Evolutionary conservation across 768 basidiomycete genomes (phyloP).

Genomic region (Hericium coralloides): DNA sequence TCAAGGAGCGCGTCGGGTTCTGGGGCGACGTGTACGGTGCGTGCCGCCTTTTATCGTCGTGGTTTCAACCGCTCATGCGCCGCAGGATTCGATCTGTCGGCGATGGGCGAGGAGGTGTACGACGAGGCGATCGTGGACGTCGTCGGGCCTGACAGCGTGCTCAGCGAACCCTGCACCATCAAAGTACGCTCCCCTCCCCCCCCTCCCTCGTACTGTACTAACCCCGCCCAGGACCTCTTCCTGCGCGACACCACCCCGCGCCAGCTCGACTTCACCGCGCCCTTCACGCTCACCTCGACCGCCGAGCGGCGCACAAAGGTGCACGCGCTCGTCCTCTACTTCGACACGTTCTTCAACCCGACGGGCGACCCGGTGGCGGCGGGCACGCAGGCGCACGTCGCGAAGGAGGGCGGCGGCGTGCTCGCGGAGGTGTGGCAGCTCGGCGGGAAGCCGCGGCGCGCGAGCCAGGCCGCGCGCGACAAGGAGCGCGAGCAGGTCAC

Average conservation of each 20-base stretch:
- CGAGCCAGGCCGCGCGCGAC: no score
- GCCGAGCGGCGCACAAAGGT: slow-evolving; percentile 53
- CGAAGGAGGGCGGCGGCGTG: slow-evolving; percentile 47
- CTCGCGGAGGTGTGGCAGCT: slow-evolving; percentile 80
- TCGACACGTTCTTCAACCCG: slow-evolving; percentile 86
- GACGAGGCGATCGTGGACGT: slow-evolving; percentile 83
- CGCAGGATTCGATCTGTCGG: slow-evolving; percentile 79
- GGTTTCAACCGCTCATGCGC: not conserved
- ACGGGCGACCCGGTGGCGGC: slow-evolving; percentile 45
- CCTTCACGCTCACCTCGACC: slow-evolving; percentile 69
- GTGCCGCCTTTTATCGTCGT: slow-evolving; percentile 11
- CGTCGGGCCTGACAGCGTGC: slow-evolving; percentile 51
- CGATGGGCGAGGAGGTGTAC: slow-evolving; percentile 69
- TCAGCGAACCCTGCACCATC: slow-evolving; percentile 54
- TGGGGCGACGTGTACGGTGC: slow-evolving; percentile 90
- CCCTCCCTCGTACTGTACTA: not conserved
- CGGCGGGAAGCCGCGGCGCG: slow-evolving; percentile 47
- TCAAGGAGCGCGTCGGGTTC: slow-evolving; percentile 77
- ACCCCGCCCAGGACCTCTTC: slow-evolving; percentile 56
- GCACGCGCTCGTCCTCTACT: slow-evolving; percentile 81
- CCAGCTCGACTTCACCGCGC: slow-evolving; percentile 71
- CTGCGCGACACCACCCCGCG: slow-evolving; percentile 52
- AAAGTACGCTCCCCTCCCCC: slow-evolving; percentile 41
- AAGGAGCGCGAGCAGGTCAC: slow-evolving; percentile 35
- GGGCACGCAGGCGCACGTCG: slow-evolving; percentile 41